Percentiles rank a stretch among this genome's conserved stretches.
Evolutionary conservation across 75 land plant species (phyloP).

Genomic region (Cunninghamia lanceolata): DNA sequence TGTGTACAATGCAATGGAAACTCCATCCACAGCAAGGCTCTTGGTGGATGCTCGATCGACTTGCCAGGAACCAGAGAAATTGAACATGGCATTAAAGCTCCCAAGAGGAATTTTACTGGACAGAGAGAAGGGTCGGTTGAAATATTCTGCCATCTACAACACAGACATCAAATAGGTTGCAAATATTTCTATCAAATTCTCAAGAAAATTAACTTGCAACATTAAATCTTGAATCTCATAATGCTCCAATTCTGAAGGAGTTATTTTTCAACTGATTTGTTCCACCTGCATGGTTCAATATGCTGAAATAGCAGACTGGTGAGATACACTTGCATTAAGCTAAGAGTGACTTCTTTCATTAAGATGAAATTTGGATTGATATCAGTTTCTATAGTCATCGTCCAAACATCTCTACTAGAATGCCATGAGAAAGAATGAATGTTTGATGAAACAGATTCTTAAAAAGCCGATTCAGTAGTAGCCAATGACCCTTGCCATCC

Average conservation of each 20-base stretch:
- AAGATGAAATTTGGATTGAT: too few species aligned
- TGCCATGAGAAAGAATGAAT: too few species aligned
- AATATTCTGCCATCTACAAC: conserved; percentile 41
- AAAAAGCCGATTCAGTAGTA: too few species aligned
- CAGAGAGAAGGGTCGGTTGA: conserved; percentile 26
- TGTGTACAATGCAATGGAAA: conserved; percentile 17
- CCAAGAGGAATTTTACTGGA: conserved; percentile 38
- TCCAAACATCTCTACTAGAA: too few species aligned
- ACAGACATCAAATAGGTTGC: not conserved
- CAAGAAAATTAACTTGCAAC: not conserved
- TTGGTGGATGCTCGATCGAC: conserved; percentile 35
- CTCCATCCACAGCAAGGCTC: conserved; percentile 42
- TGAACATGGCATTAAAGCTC: conserved; percentile 43
- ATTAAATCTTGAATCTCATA: not conserved
- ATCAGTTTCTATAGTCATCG: too few species aligned
- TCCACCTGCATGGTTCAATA: not conserved
- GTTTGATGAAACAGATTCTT: too few species aligned
- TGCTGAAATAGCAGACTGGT: not conserved
- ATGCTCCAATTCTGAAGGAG: not conserved
- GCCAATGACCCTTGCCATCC: too few species aligned
- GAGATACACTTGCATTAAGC: not conserved
- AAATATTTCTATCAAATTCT: not conserved
- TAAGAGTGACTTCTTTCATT: not conserved
- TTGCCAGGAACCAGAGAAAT: conserved; percentile 40
- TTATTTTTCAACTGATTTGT: not conserved